Evolutionary conservation across 192 early-diverging fungal species (phyloP), one percentile per base, ranked within the genome.

Genomic region (Haplosporangium gracile): DNA sequence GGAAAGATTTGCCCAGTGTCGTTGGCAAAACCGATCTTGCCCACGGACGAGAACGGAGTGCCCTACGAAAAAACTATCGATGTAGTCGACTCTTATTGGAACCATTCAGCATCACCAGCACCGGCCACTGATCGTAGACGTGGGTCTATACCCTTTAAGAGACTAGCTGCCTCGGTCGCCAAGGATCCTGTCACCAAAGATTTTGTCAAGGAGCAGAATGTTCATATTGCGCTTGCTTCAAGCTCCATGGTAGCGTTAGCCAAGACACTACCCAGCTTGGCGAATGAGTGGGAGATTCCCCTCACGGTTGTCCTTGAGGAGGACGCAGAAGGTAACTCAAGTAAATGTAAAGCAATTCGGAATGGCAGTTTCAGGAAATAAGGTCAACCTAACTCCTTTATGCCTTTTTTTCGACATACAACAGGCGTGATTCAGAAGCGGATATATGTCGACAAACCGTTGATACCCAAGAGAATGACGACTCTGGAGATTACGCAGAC

Each of bases 41-140:
- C 84, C 0, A 86, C 84, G 20, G 79, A 86, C 34, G 84, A 86
- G 8, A 77, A 86, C 45, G 84, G 84, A 39, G 84, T 86, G 2
- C 84, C 84, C 0, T 74, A 69, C 36, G 84, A 86, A 18, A 80
- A 72, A 53, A n/a, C 55, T 0, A 78, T 86, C 11, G 84, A 81
- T 20, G 75, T 86, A 4, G 38, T 49, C 55, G 79, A 69, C 47
- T 43, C 55, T 13, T 86, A 86, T 57, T 86, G 79, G 78, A 55
- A 20, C 5, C 34, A 45, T 9, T 47, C 32, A 16, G 38, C 40
- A 32, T 55, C 53, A 8, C 6, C 55, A 18, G 45, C 73, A 22
- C 26, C 49, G 32, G 49, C 20, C 70, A 74, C 24, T 10, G 75
- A 77, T 36, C 70, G 72, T 40, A 76, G 79, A 26, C 79, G 75